A percentile compares a stretch with the other conserved stretches of the same genome.
Evolutionary conservation across 2,329 filamentous ascomycete species (phyloP).

Genomic region (Juglanconis oblonga): DNA sequence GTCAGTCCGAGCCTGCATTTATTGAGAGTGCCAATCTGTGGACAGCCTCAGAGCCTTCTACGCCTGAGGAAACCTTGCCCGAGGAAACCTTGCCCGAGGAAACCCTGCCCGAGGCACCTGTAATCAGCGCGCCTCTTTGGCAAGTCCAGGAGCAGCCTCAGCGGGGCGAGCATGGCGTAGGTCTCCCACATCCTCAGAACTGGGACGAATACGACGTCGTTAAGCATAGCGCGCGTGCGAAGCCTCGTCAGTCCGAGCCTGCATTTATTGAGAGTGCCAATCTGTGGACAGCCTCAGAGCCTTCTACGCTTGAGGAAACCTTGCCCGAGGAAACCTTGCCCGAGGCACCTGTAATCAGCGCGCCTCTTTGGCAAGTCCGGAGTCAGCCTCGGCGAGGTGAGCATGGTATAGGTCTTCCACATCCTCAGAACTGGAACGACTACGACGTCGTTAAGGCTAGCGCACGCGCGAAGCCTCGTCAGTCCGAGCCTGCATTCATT

Average conservation of each 20-base stretch:
- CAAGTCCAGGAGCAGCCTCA: background rate
- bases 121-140: constrained; percentile 6
- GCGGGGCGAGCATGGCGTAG: constrained; percentile 14
- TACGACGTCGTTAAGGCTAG: constrained; percentile 13
- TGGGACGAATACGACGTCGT: constrained; percentile 18
- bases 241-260: constrained; percentile 16
- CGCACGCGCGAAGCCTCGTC: constrained; percentile 15
- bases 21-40: constrained; percentile 22
- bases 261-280: constrained; percentile 14
- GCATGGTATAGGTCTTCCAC: constrained; percentile 16
- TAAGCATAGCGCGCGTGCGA: constrained; percentile 11
- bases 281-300: constrained; percentile 21
- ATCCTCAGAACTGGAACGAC: constrained; percentile 18
- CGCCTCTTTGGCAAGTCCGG: constrained; percentile 9
- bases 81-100: too few relatives aligned
- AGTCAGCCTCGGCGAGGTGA: constrained; percentile 1
- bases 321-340: background rate
- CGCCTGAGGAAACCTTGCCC: background rate
- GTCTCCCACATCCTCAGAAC: constrained; percentile 16
- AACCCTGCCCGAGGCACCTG: too few relatives aligned
- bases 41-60: constrained; percentile 9
- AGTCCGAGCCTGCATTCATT: constrained; percentile 11
- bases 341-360: background rate
- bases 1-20: constrained; percentile 9
- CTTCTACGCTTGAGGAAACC: background rate